These are phyloP conservation scores for Suillus subluteus DNA, from an alignment of 768 basidiomycete genomes.

Conservation along the genomic window DNA sequence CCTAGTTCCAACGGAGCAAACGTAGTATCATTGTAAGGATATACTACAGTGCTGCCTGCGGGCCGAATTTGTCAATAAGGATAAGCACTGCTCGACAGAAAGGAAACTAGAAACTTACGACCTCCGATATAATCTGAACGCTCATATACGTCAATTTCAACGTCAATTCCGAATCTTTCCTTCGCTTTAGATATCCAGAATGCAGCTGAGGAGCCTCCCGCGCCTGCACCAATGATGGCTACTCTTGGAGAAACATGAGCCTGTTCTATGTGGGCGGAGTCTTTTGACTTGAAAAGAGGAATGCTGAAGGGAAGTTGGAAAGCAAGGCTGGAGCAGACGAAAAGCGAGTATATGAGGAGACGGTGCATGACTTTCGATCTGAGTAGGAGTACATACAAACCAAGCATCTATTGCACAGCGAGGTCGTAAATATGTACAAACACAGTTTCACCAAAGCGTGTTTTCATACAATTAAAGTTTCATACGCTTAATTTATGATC, in stretches of 20 bases:
- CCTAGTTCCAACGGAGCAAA: conserved; percentile 79
- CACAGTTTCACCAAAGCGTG: background rate
- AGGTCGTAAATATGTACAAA: conserved; percentile 2
- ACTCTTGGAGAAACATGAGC: conserved; percentile 51
- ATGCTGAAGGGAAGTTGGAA: conserved; percentile 58
- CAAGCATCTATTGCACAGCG: background rate
- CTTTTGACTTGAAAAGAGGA: conserved; percentile 52
- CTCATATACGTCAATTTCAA: conserved; percentile 88
- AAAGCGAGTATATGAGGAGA: conserved; percentile 23
- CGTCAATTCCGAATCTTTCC: conserved; percentile 65
- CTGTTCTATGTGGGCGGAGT: conserved; percentile 23
- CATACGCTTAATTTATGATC: background rate
- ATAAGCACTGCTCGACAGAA: background rate
- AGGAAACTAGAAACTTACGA: conserved; percentile 54
- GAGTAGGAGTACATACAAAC: background rate
- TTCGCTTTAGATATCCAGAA: conserved; percentile 84
- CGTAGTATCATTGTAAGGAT: conserved; percentile 65
- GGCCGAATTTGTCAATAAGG: conserved; percentile 11
- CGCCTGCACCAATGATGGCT: conserved; percentile 91
- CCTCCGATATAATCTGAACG: conserved; percentile 78
- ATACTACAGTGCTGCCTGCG: conserved; percentile 76
- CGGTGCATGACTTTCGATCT: conserved; percentile 8
- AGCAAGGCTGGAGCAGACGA: conserved; percentile 30
- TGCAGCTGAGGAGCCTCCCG: conserved; percentile 82
- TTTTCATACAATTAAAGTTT: background rate